Evolutionary conservation across 768 basidiomycete species (phyloP).

Genomic region (Kwoniella botswanensis): DNA sequence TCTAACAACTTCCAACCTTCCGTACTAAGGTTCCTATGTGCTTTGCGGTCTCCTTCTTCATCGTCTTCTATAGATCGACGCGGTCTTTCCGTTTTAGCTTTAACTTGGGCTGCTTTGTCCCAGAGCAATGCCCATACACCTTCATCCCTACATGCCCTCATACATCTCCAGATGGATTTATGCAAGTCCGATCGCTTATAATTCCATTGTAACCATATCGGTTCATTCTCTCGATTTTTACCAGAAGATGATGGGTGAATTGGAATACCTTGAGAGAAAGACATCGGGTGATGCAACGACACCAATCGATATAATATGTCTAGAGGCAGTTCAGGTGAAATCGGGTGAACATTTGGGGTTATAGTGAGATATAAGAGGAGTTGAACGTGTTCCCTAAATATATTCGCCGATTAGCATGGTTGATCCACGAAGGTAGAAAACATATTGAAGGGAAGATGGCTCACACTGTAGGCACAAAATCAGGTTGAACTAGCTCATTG

Average conservation of each 20-base stretch:
- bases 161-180: slow-evolving; percentile 12
- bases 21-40: slow-evolving; percentile 19
- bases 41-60: slow-evolving; percentile 20
- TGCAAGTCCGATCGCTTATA: slow-evolving; percentile 10
- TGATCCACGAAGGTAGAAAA: too few relatives aligned
- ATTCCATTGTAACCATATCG: slow-evolving; percentile 23
- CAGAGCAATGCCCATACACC: slow-evolving; percentile 36
- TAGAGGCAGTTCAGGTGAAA: slow-evolving; percentile 9
- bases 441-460: not conserved
- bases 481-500: slow-evolving; percentile 7
- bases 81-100: not conserved
- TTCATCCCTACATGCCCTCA: slow-evolving; percentile 14
- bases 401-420: not conserved
- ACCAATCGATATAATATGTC: slow-evolving; percentile 16
- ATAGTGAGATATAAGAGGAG: slow-evolving; percentile 32
- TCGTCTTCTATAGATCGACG: slow-evolving; percentile 27
- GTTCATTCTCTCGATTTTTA: not conserved
- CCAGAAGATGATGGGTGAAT: slow-evolving; percentile 7
- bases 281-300: slow-evolving; percentile 15
- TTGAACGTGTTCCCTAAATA: slow-evolving; percentile 36
- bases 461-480: slow-evolving; percentile 31
- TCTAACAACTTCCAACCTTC: slow-evolving; percentile 33
- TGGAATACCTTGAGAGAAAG: slow-evolving; percentile 28
- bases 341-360: slow-evolving; percentile 18
- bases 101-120: slow-evolving; percentile 2